Base-by-base conservation (phyloP, 1,284 basidiomycete species). In the Melanopsichium pennsylvanicum region DNA sequence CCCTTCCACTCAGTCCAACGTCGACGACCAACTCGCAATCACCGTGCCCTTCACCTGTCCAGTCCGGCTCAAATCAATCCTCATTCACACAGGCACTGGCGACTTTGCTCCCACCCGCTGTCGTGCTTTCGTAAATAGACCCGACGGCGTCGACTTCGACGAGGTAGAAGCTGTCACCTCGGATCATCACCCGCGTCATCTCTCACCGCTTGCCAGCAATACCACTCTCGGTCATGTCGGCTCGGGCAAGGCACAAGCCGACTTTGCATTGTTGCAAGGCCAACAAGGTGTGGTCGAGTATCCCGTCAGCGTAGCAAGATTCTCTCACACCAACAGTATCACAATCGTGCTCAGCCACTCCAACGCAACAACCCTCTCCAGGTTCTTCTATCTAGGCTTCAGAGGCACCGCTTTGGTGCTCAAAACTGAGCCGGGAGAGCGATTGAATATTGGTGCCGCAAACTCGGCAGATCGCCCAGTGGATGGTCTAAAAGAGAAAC, bases 11-110 rank as follows among this genome's bases (percentile, higher is more conserved):
- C 75, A 80, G 54, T 78, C 75, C 48, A 73, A 73, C 34, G 77
- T 77, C 26, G 78, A 80, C 42, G 78, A 79, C 50, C 74, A 76
- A 63, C 72, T 80, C 40, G 75, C 77, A 47, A 69, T 80, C 60
- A 79, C 67, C 21, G 62, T 80, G 4, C 78, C 78, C 11, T 80
- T 80, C 46, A 74, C 72, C 13, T 69, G 62, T 25, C 75, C 74
- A 1, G 77, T 79, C n/a, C 48, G 74, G 6, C 49, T 80, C 33
- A 77, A 77, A 25, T 72, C 68, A 3, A 77, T 80, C 35, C 56
- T 80, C 16, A 54, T 80, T 27, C 73, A 78, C 41, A 58, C 72
- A 0, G 75, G 77, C 19, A 68, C 62, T 2, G 76, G 78, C 23
- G 78, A 80, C 26, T 70, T 78, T 47, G 73, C 75, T 10, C 75